A percentile compares a stretch with the other conserved stretches of the same genome.
Evolutionary conservation across 2,329 filamentous ascomycete species (phyloP).

Genomic region (Aspergillus clavatus): DNA sequence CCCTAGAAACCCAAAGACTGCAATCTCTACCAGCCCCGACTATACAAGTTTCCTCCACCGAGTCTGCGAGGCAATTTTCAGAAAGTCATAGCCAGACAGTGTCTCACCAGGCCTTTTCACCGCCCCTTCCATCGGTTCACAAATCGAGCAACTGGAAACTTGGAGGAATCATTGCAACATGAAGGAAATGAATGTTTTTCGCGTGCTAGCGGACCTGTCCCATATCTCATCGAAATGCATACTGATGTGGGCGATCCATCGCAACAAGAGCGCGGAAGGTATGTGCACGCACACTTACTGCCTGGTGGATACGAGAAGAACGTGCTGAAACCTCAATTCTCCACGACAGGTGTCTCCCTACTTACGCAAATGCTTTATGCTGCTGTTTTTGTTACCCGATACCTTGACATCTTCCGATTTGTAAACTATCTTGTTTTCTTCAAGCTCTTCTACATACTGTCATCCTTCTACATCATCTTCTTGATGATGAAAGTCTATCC

Average conservation of each 20-base stretch:
- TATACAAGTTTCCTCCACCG: no score
- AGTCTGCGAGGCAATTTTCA: no score
- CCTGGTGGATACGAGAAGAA: conserved; percentile 3
- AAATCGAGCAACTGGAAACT: background rate
- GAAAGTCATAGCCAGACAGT: no score
- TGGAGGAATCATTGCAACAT: conserved; percentile 12
- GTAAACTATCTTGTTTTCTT: conserved; percentile 74
- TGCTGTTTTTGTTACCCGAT: conserved; percentile 78
- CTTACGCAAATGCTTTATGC: conserved; percentile 85
- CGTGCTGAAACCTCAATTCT: conserved; percentile 4
- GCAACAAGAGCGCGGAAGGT: conserved; percentile 82
- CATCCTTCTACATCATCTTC: conserved; percentile 78
- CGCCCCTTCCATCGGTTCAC: background rate
- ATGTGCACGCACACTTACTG: conserved; percentile 14
- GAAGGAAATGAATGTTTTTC: conserved; percentile 53
- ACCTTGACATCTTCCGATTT: conserved; percentile 69
- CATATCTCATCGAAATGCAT: conserved; percentile 86
- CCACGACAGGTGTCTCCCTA: conserved; percentile 68
- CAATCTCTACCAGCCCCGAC: no score
- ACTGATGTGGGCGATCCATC: conserved; percentile 84
- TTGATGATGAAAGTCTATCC: conserved; percentile 84
- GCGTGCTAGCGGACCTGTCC: conserved; percentile 75
- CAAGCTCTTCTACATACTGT: conserved; percentile 83
- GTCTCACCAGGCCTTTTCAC: background rate
- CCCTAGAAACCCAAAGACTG: no score